Evolutionary conservation across 2,329 filamentous ascomycete species (phyloP).

Genomic region (Trichoderma sp.): DNA sequence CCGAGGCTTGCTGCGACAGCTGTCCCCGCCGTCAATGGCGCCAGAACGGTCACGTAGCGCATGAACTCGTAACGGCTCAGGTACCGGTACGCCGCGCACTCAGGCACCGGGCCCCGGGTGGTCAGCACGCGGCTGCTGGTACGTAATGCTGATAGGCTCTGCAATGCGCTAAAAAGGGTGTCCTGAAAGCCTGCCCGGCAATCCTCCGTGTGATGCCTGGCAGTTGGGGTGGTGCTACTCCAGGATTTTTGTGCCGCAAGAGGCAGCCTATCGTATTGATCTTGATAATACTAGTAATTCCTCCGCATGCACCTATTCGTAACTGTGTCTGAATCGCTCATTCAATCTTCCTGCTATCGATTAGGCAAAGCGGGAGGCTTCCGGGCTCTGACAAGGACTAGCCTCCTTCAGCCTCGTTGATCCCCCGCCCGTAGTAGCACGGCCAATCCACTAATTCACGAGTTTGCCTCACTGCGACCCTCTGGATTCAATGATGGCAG

Average conservation of each 20-base stretch:
- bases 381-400: neutral
- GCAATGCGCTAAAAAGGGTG: neutral
- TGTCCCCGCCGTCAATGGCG: neutral
- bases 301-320: neutral
- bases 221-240: neutral
- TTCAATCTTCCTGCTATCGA: neutral
- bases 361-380: neutral
- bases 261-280: neutral
- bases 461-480: neutral
- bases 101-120: slow-evolving; percentile 13
- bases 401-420: neutral
- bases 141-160: neutral
- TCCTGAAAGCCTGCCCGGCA: neutral
- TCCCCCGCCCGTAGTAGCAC: slow-evolving; percentile 3
- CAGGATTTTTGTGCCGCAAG: neutral
- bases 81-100: slow-evolving; percentile 2
- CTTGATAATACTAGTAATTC: neutral
- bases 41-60: neutral
- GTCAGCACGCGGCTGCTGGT: neutral
- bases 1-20: neutral
- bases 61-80: neutral
- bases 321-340: neutral
- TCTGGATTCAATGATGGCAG: neutral
- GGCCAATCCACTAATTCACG: neutral
- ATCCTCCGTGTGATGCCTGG: neutral